Evolutionary conservation across 1,139 yeast genomes (phyloP), one percentile per base, ranked within the genome.

Genomic region (Candida sp.): DNA sequence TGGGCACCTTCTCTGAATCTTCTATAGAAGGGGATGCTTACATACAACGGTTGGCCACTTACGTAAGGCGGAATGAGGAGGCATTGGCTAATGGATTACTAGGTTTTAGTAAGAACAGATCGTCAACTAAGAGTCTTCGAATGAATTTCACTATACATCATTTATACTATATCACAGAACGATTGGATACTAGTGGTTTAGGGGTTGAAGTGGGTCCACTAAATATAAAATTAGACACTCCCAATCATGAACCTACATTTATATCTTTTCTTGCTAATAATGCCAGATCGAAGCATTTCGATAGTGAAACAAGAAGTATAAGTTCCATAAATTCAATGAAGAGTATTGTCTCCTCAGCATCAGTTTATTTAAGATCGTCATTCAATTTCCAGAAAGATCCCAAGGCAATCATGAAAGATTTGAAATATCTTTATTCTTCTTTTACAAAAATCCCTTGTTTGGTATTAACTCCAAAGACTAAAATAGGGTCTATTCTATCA

Each of bases 401-500:
- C 12, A 73, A 69, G 41, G 60, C 64, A 21, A 61, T 73, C 33
- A 65, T 61, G 38, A 71, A 73, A 37, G 86, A 82, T 53, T 60
- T 82, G 41, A 75, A 73, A 49, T 82, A 82, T 59, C 58, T 82
- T 34, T 79, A 81, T 55, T 76, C 83, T n/a, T 81, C 84, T 7
- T 82, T 82, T 58, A 79, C 86, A 7, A 82, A 82, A 51, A 67
- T 82, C 32, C 88, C 88, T 0, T 81, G 87, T 54, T 68, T 82
- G 43, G 66, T 84, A 29, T 58, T 82, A 42, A 75, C 82, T 11
- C 84, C 85, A 7, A 82, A 79, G 46, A 71, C 81, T 7, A 79
- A 79, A 47, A 74, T 82, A 21, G 74, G 68, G 49, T 64, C 78
- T 41, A 82, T 82, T 32, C 70, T 68, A 40, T 82, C 83, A 2